Base-by-base conservation (phyloP, 495 filamentous ascomycete genomes). In the Penicillium salamii region DNA sequence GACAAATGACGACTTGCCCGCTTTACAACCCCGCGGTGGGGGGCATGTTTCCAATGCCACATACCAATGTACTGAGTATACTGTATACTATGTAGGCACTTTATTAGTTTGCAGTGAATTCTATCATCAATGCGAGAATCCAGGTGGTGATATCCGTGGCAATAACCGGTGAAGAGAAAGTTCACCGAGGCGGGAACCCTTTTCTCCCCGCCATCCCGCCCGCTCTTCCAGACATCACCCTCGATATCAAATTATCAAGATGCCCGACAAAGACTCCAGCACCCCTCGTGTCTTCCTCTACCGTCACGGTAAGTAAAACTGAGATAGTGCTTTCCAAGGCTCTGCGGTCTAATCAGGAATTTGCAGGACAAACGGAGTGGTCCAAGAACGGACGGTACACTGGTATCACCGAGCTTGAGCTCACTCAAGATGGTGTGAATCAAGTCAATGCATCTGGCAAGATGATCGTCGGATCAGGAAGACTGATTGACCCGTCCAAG, bases 351-450 rank as follows among this genome's bases (percentile, higher is more conserved):
- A 33, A 49, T 35, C 15, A 3, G 5, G 3, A 31, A 6, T 12
- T 15, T 24, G 8, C 44, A 76, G 72, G 84, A 56, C 87, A 96
- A 63, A 96, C 91, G 2, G 87, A 90, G 69, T 96, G 91, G 91
- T 88, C 89, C 2, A 77, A 91, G 47, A 87, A 83, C 57, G 91
- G 90, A 52, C 84, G 84, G 7, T 91, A 92, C 70, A 96, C 91
- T 0, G 88, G 90, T 37, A 77, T 67, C 11, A 87, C 85, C n/a
- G 91, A 96, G 51, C 80, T 96, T 35, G 81, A 86, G 0, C 79
- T 96, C 19, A 95, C 90, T 1, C 63, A 77, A 14, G 79, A 83
- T 53, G 91, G 91, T 21, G 81, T 86, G 59, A 81, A 80, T 54
- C 80, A 90, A 35, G 83, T 96, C 45, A 68, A 63, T 12, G 80